Evolutionary conservation across 257 asterid species (phyloP).

Genomic region (Capsicum rhomboideum): DNA sequence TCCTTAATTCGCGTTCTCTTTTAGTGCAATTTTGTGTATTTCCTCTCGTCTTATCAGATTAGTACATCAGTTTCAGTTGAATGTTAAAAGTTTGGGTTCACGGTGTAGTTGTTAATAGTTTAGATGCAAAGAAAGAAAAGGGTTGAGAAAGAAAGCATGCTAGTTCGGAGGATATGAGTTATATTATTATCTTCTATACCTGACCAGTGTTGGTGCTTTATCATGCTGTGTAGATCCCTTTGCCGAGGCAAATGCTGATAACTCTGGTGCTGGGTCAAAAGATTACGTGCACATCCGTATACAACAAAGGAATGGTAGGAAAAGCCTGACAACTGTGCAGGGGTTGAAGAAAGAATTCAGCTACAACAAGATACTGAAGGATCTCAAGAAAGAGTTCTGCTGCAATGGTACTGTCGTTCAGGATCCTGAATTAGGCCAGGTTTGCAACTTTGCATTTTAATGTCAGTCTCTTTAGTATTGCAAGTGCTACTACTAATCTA

Average conservation of each 20-base stretch:
- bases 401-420: constrained; percentile 94
- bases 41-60: background rate
- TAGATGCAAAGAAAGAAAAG: background rate
- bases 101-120: background rate
- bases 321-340: constrained; percentile 69
- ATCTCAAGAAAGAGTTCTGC: constrained; percentile 84
- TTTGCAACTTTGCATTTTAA: background rate
- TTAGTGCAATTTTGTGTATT: background rate
- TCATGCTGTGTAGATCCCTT: constrained; percentile 36
- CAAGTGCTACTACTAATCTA: background rate
- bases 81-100: background rate
- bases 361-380: constrained; percentile 63
- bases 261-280: constrained; percentile 62
- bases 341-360: constrained; percentile 64
- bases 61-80: background rate
- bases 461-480: background rate
- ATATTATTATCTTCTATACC: background rate
- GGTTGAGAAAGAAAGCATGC: background rate
- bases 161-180: background rate
- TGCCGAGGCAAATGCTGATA: constrained; percentile 74
- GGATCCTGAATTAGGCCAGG: constrained; percentile 91
- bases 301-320: constrained; percentile 68
- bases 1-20: background rate
- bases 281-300: constrained; percentile 62
- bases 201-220: background rate